Percentiles rank a stretch among this genome's conserved stretches.
Evolutionary conservation across 139 green algal species (phyloP).

Genomic region (Tetraselmis chui): DNA sequence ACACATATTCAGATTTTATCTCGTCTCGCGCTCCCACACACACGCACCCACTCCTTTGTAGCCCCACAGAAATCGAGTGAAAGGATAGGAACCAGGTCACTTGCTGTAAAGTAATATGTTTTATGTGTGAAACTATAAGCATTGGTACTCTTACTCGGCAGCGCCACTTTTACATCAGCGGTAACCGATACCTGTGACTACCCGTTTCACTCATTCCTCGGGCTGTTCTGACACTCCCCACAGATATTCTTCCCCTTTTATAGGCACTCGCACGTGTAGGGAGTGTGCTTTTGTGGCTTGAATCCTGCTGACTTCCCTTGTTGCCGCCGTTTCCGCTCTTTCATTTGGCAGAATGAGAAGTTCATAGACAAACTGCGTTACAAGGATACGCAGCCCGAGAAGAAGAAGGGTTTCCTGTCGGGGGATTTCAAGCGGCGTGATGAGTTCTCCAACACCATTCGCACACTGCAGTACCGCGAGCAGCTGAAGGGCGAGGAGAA

Average conservation of each 20-base stretch:
- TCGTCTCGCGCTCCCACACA: too few species aligned
- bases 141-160: slow-evolving; percentile 6
- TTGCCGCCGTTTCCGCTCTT: neutral
- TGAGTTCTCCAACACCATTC: slow-evolving; percentile 72
- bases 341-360: slow-evolving; percentile 31
- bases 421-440: slow-evolving; percentile 71
- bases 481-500: slow-evolving; percentile 66
- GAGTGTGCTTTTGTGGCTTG: neutral
- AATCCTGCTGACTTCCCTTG: neutral
- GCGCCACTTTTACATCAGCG: neutral
- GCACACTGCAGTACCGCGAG: slow-evolving; percentile 73
- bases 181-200: neutral
- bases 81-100: too few species aligned
- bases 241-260: neutral
- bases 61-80: too few species aligned
- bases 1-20: too few species aligned
- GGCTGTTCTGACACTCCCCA: too few species aligned
- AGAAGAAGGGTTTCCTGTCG: slow-evolving; percentile 73
- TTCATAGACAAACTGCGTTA: slow-evolving; percentile 64
- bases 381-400: slow-evolving; percentile 47
- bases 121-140: too few species aligned
- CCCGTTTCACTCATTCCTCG: too few species aligned
- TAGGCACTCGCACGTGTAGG: neutral
- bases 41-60: too few species aligned
- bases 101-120: too few species aligned